phyloP scores from a whole-genome alignment of 1,284 basidiomycete species.

The Boletus sp. region DNA sequence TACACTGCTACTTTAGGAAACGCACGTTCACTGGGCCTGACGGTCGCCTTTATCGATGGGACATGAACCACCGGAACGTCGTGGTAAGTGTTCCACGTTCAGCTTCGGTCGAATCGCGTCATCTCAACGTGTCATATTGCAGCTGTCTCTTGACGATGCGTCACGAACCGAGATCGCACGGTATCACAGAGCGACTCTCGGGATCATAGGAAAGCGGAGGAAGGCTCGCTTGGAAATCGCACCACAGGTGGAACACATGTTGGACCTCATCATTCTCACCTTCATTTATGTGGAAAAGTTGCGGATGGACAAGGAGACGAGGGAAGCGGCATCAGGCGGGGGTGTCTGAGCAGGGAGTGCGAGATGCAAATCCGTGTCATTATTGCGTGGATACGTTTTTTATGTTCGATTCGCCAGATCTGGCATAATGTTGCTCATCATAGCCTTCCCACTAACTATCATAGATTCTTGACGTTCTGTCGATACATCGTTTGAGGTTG shows the following conservation, averaged over 20 bases:
- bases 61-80: constrained; percentile 16
- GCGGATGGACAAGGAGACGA: constrained; percentile 27
- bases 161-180: constrained; percentile 23
- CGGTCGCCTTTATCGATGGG: constrained; percentile 26
- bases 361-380: background rate
- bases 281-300: constrained; percentile 39
- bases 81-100: constrained; percentile 13
- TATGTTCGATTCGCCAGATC: background rate
- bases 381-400: background rate
- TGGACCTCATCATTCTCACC: constrained; percentile 37
- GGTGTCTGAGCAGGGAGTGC: constrained; percentile 7
- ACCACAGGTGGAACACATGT: constrained; percentile 33
- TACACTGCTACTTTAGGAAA: constrained; percentile 18
- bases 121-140: background rate
- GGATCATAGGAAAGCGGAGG: constrained; percentile 22
- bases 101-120: background rate
- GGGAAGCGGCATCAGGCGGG: constrained; percentile 18
- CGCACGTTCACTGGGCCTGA: constrained; percentile 29
- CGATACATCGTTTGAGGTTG: too few species aligned
- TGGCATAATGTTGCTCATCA: too few species aligned
- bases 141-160: constrained; percentile 26
- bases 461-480: too few species aligned
- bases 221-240: constrained; percentile 35
- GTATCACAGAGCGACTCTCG: constrained; percentile 25
- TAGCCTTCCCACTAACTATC: too few species aligned